Conservation (phyloP, 192 early-diverging fungal species). For the Podila horticola region DNA sequence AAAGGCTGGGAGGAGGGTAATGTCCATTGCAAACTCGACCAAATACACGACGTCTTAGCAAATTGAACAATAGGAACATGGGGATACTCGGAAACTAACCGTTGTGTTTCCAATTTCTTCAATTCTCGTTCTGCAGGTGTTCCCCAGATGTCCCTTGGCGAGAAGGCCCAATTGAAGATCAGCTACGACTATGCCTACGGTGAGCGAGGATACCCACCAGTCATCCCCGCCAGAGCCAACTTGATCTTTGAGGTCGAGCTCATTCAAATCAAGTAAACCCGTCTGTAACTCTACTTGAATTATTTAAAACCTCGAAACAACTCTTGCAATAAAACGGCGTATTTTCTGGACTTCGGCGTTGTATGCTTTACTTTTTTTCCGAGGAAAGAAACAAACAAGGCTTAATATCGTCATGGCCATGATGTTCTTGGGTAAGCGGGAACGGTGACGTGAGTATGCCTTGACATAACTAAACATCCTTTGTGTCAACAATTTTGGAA, state of each 20-base stretch:
- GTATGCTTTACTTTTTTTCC: not conserved
- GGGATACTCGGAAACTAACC: conserved; percentile 53
- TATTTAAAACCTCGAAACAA: too few relatives aligned
- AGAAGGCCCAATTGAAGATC: conserved; percentile 86
- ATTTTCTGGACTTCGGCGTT: too few relatives aligned
- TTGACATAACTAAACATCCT: too few relatives aligned
- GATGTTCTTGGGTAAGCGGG: too few relatives aligned
- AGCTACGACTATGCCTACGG: conserved; percentile 88
- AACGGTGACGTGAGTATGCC: too few relatives aligned
- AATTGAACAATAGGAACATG: conserved; percentile 75
- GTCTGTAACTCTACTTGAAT: too few relatives aligned
- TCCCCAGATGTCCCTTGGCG: conserved; percentile 88
- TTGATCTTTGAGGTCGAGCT: conserved; percentile 89
- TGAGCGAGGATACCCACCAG: conserved; percentile 64
- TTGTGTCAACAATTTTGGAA: too few relatives aligned
- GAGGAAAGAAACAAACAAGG: too few relatives aligned
- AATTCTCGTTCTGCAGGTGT: conserved; percentile 75
- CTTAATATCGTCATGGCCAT: too few relatives aligned
- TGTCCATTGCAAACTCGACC: conserved; percentile 46
- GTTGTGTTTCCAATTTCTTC: conserved; percentile 68
- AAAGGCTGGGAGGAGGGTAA: conserved; percentile 67
- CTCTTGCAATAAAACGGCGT: too few relatives aligned
- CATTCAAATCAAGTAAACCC: conserved; percentile 58
- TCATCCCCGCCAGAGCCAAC: conserved; percentile 78
- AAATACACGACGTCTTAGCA: not conserved